Evolutionary conservation across 2,329 filamentous ascomycete species (phyloP), one percentile per base, ranked within the genome.

Genomic region (Epichloe amarillans): DNA sequence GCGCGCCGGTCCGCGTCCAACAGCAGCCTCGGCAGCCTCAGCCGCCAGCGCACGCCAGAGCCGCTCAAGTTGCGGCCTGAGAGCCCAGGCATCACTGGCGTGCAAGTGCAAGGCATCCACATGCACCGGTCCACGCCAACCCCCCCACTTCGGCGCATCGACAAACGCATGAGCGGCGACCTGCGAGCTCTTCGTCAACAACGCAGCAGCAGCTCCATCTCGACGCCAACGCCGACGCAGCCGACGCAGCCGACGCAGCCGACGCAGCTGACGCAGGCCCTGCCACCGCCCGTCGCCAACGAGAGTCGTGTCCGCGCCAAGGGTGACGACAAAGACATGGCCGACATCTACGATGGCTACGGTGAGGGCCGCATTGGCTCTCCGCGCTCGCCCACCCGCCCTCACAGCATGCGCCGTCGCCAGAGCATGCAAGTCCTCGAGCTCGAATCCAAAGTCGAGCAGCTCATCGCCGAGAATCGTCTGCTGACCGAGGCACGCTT

Each of bases 341-440:
- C 87, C 67, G 88, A 95, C 76, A 84, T 95, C 72, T 95, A 86
- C 73, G 89, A 95, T 79, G 91, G 88, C 71, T 90, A 82, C 74
- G 91, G 91, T 71, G 88, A 95, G 72, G 88, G 86, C 69, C 87
- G 79, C 64, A 79, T 86, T 64, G 83, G 83, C 65, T 95, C 89
- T 65, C 89, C 91, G 63, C 83, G 86, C 62, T 97, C 93, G 62
- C 93, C 93, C 50, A 95, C 88, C 59, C 83, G 91, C 69, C 90
- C 93, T 61, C 88, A 90, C 64, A 96, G 89, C 74, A 86, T 98
- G 79, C 90, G 91, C 61, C 90, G 91, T 65, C 87, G 91, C 64
- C 93, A 95, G 70, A 97, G 91, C 76, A 91, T 97, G 83, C 91
- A 97, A 71, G 82, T 91, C 50, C 82, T 97, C 54, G 91, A 98